These are phyloP conservation scores for Auriscalpium orientale DNA, from an alignment of 768 basidiomycete species.

Conservation along the genomic window DNA sequence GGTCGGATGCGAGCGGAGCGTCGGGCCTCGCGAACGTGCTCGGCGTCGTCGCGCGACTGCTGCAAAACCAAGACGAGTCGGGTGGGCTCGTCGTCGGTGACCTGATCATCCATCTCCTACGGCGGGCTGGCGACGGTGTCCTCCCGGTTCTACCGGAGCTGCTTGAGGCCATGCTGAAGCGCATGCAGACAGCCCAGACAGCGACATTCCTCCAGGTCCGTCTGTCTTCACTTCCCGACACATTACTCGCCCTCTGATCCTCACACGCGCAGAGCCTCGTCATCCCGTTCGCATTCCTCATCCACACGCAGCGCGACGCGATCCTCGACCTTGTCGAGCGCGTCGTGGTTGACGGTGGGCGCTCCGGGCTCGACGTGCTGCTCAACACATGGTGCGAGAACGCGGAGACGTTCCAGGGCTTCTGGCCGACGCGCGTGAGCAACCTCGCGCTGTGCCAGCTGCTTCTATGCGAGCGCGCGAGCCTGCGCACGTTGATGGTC, in stretches of 20 bases:
- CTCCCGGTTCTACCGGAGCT: slow-evolving; percentile 83
- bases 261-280: slow-evolving; percentile 58
- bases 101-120: slow-evolving; percentile 85
- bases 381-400: slow-evolving; percentile 93
- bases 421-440: slow-evolving; percentile 86
- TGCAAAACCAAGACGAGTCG: slow-evolving; percentile 80
- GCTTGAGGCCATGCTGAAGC: slow-evolving; percentile 70
- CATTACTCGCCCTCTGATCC: background rate
- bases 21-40: slow-evolving; percentile 73
- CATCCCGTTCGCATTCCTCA: slow-evolving; percentile 89
- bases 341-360: slow-evolving; percentile 43
- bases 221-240: background rate
- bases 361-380: slow-evolving; percentile 76
- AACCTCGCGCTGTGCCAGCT: slow-evolving; percentile 75
- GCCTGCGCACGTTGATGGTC: slow-evolving; percentile 61
- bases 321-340: slow-evolving; percentile 73
- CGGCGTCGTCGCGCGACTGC: slow-evolving; percentile 65
- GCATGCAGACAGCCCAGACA: slow-evolving; percentile 81
- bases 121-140: slow-evolving; percentile 73
- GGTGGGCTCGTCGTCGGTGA: slow-evolving; percentile 93
- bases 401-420: slow-evolving; percentile 89
- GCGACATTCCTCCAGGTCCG: slow-evolving; percentile 84
- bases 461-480: slow-evolving; percentile 56
- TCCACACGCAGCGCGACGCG: slow-evolving; percentile 77
- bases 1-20: slow-evolving; percentile 60